phyloP scores from a whole-genome alignment of 2,329 filamentous ascomycete species.

The Botryotinia narcissicola region DNA sequence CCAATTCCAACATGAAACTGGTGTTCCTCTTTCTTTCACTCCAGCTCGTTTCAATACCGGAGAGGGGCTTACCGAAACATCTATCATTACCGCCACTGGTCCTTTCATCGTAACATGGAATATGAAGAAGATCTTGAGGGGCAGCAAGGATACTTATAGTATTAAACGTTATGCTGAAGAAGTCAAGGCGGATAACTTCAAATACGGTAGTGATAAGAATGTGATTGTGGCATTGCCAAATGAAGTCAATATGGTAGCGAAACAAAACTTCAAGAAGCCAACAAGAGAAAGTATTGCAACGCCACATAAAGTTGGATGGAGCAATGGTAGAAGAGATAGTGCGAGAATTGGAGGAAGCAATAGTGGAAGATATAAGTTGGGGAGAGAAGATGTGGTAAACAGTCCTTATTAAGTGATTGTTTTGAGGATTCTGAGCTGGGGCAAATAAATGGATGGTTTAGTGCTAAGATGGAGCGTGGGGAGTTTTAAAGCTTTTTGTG shows the following conservation, averaged over 20 bases:
- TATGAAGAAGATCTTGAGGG: conserved; percentile 81
- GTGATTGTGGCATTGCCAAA: conserved; percentile 96
- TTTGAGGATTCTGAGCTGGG: neutral
- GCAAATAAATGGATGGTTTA: neutral
- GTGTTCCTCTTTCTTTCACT: conserved; percentile 81
- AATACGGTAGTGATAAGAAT: conserved; percentile 95
- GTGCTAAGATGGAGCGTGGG: neutral
- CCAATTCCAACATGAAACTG: conserved; percentile 96
- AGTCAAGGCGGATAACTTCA: conserved; percentile 98
- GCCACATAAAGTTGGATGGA: conserved; percentile 48
- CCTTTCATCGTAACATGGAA: conserved; percentile 98
- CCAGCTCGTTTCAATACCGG: conserved; percentile 92
- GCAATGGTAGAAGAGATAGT: conserved; percentile 45
- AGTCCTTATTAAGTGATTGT: conserved; percentile 50
- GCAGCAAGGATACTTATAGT: conserved; percentile 82
- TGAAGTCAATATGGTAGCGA: conserved; percentile 96
- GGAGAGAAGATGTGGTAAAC: conserved; percentile 81
- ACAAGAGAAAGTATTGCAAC: conserved; percentile 85
- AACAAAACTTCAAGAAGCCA: conserved; percentile 78
- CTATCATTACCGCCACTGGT: conserved; percentile 93
- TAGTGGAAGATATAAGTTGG: conserved; percentile 68
- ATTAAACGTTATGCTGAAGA: conserved; percentile 96
- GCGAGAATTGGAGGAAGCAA: conserved; percentile 52
- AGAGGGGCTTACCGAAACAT: conserved; percentile 76
- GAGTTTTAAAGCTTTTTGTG: conserved; percentile 2